Conservation (phyloP, 768 basidiomycete genomes). For the Rhodotorula babjevae region DNA sequence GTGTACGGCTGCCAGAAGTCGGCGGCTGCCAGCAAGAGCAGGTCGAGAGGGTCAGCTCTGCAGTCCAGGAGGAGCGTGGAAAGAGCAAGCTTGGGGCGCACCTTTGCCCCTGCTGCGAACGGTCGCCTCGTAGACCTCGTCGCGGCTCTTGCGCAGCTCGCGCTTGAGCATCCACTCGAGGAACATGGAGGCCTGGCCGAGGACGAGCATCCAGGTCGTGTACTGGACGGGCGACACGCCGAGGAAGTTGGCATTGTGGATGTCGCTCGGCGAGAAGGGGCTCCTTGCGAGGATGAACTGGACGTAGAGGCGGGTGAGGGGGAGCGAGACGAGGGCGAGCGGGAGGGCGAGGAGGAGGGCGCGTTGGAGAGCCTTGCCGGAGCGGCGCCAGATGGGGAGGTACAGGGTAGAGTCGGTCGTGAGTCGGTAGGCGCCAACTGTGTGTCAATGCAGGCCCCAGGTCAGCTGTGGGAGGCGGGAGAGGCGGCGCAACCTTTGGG, state of each 20-base stretch:
- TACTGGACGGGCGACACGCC: slow-evolving; percentile 32
- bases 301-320: slow-evolving; percentile 26
- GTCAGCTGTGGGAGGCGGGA: background rate
- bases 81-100: slow-evolving; percentile 1
- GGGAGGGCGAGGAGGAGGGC: slow-evolving; percentile 10
- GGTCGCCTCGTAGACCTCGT: slow-evolving; percentile 40
- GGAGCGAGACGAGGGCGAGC: slow-evolving; percentile 8
- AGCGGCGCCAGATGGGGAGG: slow-evolving; percentile 32
- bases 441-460: background rate
- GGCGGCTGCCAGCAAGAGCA: background rate
- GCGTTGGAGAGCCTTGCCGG: slow-evolving; percentile 8
- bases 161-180: slow-evolving; percentile 38
- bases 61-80: no score
- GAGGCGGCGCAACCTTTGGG: background rate
- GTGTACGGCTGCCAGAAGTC: slow-evolving; percentile 42
- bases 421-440: slow-evolving; percentile 39
- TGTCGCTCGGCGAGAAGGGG: slow-evolving; percentile 27
- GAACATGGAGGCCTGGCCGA: slow-evolving; percentile 33
- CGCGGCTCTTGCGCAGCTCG: slow-evolving; percentile 30
- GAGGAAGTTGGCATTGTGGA: slow-evolving; percentile 27
- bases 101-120: slow-evolving; percentile 39
- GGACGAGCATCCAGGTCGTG: slow-evolving; percentile 36
- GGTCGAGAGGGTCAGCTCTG: background rate
- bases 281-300: slow-evolving; percentile 34
- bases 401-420: slow-evolving; percentile 19